Evolutionary conservation across 2,329 filamentous ascomycete genomes (phyloP).

Genomic region (Hymenoscyphus scutula): DNA sequence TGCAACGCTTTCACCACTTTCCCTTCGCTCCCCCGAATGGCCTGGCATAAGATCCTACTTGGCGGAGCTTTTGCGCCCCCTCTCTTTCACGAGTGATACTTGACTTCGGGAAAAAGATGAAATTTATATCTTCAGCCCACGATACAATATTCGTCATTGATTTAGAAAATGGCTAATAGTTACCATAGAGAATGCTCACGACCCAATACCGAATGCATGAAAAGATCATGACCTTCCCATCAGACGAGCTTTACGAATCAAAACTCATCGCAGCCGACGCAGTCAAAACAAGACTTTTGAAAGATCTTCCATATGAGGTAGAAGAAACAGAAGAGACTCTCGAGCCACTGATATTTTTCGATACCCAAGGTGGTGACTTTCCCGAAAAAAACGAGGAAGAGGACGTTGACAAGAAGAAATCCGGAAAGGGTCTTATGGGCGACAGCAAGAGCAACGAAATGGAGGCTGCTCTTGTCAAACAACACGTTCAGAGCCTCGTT

Average conservation of each 20-base stretch:
- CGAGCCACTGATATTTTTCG: constrained; percentile 88
- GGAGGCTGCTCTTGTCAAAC: constrained; percentile 77
- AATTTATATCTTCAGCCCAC: background rate
- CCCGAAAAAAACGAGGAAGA: constrained; percentile 78
- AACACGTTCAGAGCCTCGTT: constrained; percentile 76
- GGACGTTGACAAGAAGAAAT: constrained; percentile 48
- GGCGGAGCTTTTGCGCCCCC: no score
- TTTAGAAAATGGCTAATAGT: background rate
- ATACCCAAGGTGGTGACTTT: constrained; percentile 93
- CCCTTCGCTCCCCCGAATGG: no score
- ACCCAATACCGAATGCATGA: constrained; percentile 99
- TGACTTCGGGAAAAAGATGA: no score
- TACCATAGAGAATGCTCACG: constrained; percentile 70
- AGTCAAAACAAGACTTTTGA: constrained; percentile 73
- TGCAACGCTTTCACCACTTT: background rate
- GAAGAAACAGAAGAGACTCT: constrained; percentile 79
- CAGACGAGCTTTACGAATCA: constrained; percentile 79
- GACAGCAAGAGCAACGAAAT: constrained; percentile 91
- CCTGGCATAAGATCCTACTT: no score
- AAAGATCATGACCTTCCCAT: constrained; percentile 92
- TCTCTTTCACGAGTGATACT: no score
- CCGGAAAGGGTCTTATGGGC: constrained; percentile 51
- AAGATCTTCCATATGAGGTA: constrained; percentile 74
- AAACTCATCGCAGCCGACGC: constrained; percentile 76
- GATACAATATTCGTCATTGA: background rate